These are phyloP conservation scores for Sphaerosporella brunnea DNA, from an alignment of 495 filamentous ascomycete species.

Conservation along the genomic window DNA sequence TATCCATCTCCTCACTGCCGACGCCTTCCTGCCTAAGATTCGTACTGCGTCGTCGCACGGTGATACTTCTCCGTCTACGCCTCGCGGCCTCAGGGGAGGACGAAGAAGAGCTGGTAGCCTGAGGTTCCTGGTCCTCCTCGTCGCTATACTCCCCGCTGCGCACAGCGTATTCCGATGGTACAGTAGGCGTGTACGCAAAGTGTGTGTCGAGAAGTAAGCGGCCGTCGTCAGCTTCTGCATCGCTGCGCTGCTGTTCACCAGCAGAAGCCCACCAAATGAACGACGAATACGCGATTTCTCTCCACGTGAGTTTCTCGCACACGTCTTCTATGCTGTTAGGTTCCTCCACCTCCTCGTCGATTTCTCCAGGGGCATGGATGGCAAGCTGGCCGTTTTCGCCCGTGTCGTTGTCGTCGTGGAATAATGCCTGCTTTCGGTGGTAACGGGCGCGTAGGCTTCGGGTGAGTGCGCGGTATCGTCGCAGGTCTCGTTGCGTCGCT, in stretches of 20 bases:
- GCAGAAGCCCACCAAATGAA: constrained; percentile 99
- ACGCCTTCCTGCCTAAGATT: constrained; percentile 3
- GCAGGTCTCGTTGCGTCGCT: constrained; percentile 78
- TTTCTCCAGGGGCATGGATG: neutral
- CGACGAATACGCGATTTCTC: constrained; percentile 68
- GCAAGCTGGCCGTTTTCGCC: constrained; percentile 15
- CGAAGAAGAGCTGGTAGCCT: constrained; percentile 5
- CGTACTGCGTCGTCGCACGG: constrained; percentile 8
- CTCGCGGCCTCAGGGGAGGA: constrained; percentile 1
- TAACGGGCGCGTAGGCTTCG: constrained; percentile 30
- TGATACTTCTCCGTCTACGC: neutral
- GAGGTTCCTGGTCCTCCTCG: neutral
- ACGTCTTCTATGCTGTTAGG: constrained; percentile 15
- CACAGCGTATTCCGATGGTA: constrained; percentile 22
- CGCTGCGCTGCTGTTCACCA: constrained; percentile 52
- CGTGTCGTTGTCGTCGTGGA: constrained; percentile 23
- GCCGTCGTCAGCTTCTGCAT: constrained; percentile 27
- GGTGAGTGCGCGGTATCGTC: constrained; percentile 57
- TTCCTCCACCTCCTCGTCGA: constrained; percentile 24
- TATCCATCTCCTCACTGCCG: constrained; percentile 41
- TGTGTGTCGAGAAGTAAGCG: neutral
- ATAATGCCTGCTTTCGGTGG: neutral
- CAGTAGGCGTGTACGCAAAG: constrained; percentile 25
- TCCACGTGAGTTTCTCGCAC: constrained; percentile 49
- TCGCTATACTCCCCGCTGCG: neutral